Base-by-base conservation (phyloP, 352 stramenopile genomes). In the Globisporangium mamillatum region DNA sequence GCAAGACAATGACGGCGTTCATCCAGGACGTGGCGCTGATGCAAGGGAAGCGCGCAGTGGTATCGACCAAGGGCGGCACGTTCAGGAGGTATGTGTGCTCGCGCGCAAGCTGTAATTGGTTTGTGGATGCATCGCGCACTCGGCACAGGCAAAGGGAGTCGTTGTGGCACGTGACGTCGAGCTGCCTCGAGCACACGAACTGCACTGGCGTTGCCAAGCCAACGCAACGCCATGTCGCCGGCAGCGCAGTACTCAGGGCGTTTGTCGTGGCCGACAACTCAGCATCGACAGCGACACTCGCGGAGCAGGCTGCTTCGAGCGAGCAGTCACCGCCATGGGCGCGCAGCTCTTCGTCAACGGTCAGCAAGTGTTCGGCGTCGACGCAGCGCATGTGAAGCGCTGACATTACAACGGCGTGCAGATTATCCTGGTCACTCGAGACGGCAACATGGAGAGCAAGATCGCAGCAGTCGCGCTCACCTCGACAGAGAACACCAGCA, bases 41-140 rank as follows among this genome's bases (percentile, higher is more conserved):
- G 7, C 52, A 57, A 57, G 52, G 24, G 24, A 34, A 57, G 52
- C 22, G n/a, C 22, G 52, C 48, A 18, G 48, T 22, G 22, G 52
- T 57, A 34, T 57, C 53, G 16, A 59, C 53, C 10, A 59, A 59
- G 16, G 25, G 53, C 53, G 53, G 53, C 24, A 41, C 53, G 25
- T 24, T 59, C 25, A 59, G 53, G 53, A 24, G 25, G 53, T 38
- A 59, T 41, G 12, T 24, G 6, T 59, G 53, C 53, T 24, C 4
- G 25, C 16, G 16, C 25, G 24, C 24, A 59, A 41, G 53, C 25
- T 59, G 53, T 41, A 4, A 22, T 34, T 36, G 24, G 22, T 57
- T 57, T n/a, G 52, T 57, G 22, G 34, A 57, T 34, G 52, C 24
- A 34, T 57, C 52, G 0, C 52, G 24, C 24, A 57, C 24, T 34